phyloP scores from a whole-genome alignment of 176 grass and related monocot species.

The Triticum timopheevii region DNA sequence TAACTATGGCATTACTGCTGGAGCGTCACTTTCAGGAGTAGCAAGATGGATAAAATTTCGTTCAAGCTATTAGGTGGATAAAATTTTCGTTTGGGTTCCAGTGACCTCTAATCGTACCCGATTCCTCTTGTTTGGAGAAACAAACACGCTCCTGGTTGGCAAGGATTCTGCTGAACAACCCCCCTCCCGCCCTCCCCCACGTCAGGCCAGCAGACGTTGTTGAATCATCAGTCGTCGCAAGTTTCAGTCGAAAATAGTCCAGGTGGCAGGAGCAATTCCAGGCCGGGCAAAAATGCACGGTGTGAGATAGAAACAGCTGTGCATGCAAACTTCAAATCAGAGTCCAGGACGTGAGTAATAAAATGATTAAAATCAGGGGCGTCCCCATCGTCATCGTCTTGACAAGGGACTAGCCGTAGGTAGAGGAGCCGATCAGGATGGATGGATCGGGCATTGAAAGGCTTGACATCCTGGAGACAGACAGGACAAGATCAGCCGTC shows the following conservation, averaged over 20 bases:
- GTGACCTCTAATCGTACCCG: not conserved
- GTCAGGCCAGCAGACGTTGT: not conserved
- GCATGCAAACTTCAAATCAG: constrained; percentile 2
- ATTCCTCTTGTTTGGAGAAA: not conserved
- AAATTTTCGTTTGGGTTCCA: not conserved
- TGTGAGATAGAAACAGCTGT: not conserved
- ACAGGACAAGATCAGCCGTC: not conserved
- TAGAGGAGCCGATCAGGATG: not conserved
- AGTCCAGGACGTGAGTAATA: not conserved
- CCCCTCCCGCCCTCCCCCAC: not conserved
- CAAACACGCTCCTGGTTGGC: not conserved
- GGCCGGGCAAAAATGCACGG: not conserved
- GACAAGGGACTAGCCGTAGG: not conserved
- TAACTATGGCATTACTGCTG: no score
- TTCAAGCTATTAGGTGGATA: no score
- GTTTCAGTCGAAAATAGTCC: not conserved
- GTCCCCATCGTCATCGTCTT: not conserved
- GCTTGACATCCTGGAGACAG: not conserved
- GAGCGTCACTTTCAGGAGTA: no score
- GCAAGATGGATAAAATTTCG: no score
- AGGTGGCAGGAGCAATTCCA: not conserved
- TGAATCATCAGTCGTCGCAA: not conserved
- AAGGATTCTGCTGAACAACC: not conserved
- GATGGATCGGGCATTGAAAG: not conserved
- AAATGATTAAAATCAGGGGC: not conserved